A percentile compares a stretch with the other conserved stretches of the same genome.
phyloP scores from a whole-genome alignment of 2,329 filamentous ascomycete species.

The Phoma sp. region DNA sequence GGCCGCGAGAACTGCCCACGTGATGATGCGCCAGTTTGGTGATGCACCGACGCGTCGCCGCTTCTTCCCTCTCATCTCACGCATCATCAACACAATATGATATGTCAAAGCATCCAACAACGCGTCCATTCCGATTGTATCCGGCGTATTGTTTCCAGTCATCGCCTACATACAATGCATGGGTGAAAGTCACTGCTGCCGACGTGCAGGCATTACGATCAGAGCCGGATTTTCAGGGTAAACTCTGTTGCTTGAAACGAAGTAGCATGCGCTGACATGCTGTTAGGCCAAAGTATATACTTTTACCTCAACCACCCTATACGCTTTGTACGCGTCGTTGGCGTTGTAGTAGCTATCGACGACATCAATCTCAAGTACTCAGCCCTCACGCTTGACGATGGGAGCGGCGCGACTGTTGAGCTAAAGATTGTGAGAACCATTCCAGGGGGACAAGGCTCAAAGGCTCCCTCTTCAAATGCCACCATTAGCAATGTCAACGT shows the following conservation, averaged over 20 bases:
- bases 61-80: constrained; percentile 13
- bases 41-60: constrained; percentile 27
- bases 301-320: constrained; percentile 63
- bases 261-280: background rate
- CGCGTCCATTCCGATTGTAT: constrained; percentile 53
- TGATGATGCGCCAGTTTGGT: constrained; percentile 14
- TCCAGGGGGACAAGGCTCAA: constrained; percentile 30
- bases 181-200: constrained; percentile 66
- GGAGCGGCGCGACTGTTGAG: constrained; percentile 66
- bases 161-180: constrained; percentile 68
- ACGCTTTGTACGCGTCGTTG: constrained; percentile 56
- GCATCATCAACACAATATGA: constrained; percentile 38
- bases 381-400: constrained; percentile 66
- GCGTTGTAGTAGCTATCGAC: constrained; percentile 54
- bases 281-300: constrained; percentile 61
- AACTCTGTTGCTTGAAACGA: background rate
- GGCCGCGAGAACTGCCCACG: background rate
- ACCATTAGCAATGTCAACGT: constrained; percentile 50
- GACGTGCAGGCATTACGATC: constrained; percentile 62
- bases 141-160: constrained; percentile 66
- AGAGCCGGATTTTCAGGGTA: constrained; percentile 61
- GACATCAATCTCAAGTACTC: constrained; percentile 51
- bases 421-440: constrained; percentile 58
- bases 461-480: constrained; percentile 44
- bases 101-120: constrained; percentile 35